These are phyloP conservation scores for Metschnikowia orientalis DNA, from an alignment of 805 yeast species.

Conservation along the genomic window DNA sequence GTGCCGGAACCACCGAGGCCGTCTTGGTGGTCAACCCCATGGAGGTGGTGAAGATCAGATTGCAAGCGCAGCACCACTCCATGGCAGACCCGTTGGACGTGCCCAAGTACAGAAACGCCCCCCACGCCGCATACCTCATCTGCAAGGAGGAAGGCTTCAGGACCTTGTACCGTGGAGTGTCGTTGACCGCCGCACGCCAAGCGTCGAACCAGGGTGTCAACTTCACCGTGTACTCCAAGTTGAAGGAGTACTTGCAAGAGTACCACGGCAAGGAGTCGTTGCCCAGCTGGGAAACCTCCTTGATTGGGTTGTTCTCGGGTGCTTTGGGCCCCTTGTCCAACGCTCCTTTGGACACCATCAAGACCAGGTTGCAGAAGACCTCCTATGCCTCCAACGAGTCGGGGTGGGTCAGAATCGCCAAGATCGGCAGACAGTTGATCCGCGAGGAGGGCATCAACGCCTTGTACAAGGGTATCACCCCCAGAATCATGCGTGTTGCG, in stretches of 20 bases:
- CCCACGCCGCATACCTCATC: conserved; percentile 81
- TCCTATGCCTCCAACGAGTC: conserved; percentile 62
- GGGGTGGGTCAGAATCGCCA: conserved; percentile 70
- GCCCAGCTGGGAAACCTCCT: conserved; percentile 92
- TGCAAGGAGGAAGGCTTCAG: conserved; percentile 86
- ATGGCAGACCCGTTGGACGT: conserved; percentile 75
- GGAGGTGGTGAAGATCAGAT: conserved; percentile 94
- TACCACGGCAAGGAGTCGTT: conserved; percentile 54
- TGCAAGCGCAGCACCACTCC: conserved; percentile 93
- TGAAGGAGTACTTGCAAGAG: conserved; percentile 66
- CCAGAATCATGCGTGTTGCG: conserved; percentile 98
- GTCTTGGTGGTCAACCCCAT: conserved; percentile 91
- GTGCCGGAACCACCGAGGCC: conserved; percentile 97
- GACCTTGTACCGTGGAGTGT: conserved; percentile 90
- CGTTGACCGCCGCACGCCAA: conserved; percentile 94
- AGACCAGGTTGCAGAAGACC: conserved; percentile 93
- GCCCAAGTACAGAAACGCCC: conserved; percentile 88
- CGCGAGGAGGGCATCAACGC: conserved; percentile 75
- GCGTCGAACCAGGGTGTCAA: conserved; percentile 98
- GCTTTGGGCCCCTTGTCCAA: conserved; percentile 97
- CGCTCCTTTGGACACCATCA: conserved; percentile 96
- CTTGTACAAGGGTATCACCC: conserved; percentile 94
- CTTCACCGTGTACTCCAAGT: conserved; percentile 88
- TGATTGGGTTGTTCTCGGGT: conserved; percentile 88
- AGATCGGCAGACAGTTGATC: conserved; percentile 76